Evolutionary conservation across 1,284 basidiomycete species (phyloP).

Genomic region (Afroboletus lepidellus): DNA sequence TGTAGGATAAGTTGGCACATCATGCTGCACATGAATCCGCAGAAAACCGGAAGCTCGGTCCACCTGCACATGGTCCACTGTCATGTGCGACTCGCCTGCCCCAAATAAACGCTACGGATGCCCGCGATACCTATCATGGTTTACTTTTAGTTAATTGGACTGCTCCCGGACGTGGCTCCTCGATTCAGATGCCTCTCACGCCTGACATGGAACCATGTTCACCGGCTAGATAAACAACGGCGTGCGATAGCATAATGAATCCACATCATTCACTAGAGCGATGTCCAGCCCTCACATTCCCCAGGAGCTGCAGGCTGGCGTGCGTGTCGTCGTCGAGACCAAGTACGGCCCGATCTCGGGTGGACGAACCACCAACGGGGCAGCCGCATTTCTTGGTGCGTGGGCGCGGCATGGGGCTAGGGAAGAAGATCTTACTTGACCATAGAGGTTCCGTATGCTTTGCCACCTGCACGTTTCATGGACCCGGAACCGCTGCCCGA

Average conservation of each 20-base stretch:
- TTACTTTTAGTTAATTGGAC: slow-evolving; percentile 1
- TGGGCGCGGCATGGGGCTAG: neutral
- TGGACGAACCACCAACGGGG: too few relatives aligned
- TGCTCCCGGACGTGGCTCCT: slow-evolving; percentile 3
- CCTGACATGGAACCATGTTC: neutral
- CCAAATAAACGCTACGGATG: too few relatives aligned
- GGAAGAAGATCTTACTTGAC: neutral
- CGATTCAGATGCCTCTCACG: slow-evolving; percentile 10
- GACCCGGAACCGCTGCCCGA: slow-evolving; percentile 58
- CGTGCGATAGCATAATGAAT: too few relatives aligned
- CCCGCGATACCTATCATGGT: neutral
- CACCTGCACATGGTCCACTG: too few relatives aligned
- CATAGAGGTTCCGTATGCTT: slow-evolving; percentile 75
- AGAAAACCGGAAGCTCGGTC: too few relatives aligned
- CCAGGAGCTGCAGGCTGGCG: slow-evolving; percentile 19
- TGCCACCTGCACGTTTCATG: slow-evolving; percentile 61
- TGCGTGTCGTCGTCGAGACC: slow-evolving; percentile 47
- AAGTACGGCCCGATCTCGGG: neutral
- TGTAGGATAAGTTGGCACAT: too few relatives aligned
- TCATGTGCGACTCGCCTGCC: too few relatives aligned
- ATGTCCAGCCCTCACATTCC: too few relatives aligned
- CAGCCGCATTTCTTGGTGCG: slow-evolving; percentile 62
- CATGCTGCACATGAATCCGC: too few relatives aligned
- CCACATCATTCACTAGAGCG: too few relatives aligned
- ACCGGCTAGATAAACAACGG: too few relatives aligned